phyloP scores from a whole-genome alignment of 208 protist genomes.

The Leishmania tropica region DNA sequence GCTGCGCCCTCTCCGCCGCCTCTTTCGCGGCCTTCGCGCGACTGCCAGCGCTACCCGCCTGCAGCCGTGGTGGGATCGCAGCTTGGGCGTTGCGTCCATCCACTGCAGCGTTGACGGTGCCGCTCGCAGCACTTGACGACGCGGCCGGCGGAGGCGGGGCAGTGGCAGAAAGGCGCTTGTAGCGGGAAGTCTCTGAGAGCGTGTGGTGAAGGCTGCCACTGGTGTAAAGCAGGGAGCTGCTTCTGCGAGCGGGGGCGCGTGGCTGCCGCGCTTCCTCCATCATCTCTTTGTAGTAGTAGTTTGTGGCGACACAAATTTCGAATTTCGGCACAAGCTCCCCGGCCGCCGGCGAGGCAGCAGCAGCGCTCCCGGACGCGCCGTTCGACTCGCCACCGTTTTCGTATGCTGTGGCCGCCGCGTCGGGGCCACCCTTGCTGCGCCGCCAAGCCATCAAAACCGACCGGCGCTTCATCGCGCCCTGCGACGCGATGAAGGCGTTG shows the following conservation, averaged over 20 bases:
- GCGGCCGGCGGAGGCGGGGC: not conserved
- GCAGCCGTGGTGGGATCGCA: not conserved
- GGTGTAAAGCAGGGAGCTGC: not conserved
- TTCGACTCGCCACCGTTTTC: not conserved
- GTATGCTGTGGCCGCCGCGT: not conserved
- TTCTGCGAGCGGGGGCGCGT: not conserved
- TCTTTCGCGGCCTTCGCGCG: not conserved
- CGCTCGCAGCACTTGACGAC: not conserved
- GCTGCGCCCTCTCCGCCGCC: not conserved
- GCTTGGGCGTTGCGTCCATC: not conserved
- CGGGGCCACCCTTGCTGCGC: slow-evolving; percentile 9
- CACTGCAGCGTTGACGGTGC: not conserved
- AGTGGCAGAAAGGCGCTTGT: not conserved
- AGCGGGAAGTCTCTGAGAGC: not conserved
- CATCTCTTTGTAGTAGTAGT: slow-evolving; percentile 68
- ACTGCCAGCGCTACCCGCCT: not conserved
- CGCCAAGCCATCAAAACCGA: slow-evolving; percentile 27
- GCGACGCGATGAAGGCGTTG: slow-evolving; percentile 8
- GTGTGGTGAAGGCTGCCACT: not conserved
- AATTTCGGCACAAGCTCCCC: slow-evolving; percentile 33
- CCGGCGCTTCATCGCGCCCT: slow-evolving; percentile 14
- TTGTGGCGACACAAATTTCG: slow-evolving; percentile 55
- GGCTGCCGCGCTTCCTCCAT: slow-evolving; percentile 35
- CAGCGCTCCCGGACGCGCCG: not conserved
- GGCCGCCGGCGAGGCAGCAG: not conserved